Percentiles rank a stretch among this genome's conserved stretches.
Conservation (phyloP, 2,329 filamentous ascomycete genomes). For the Fusarium piperis region DNA sequence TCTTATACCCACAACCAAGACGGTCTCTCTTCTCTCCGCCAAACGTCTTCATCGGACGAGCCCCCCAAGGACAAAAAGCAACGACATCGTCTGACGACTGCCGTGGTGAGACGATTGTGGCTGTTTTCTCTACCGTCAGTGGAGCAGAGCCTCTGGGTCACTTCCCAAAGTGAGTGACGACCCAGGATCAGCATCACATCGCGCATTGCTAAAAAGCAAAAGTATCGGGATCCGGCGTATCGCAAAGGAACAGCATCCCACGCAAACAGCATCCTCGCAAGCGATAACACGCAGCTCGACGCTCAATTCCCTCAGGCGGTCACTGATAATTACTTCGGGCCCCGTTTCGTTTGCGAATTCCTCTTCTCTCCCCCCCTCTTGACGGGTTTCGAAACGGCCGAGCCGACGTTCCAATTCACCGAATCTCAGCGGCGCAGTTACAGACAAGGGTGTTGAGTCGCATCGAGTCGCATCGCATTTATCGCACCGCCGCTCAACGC, state of each 20-base stretch:
- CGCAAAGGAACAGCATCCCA: slow-evolving; percentile 21
- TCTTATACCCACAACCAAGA: slow-evolving; percentile 12
- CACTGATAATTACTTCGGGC: slow-evolving; percentile 24
- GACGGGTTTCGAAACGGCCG: slow-evolving; percentile 18
- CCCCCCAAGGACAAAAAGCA: slow-evolving; percentile 35
- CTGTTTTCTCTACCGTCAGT: slow-evolving; percentile 27
- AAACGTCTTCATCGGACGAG: slow-evolving; percentile 34
- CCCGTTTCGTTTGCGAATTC: slow-evolving; percentile 9
- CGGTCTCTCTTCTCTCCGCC: slow-evolving; percentile 15
- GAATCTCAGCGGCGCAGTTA: slow-evolving; percentile 5
- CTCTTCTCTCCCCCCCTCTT: slow-evolving; percentile 15
- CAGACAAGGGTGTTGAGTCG: slow-evolving; percentile 21
- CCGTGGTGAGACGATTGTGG: slow-evolving; percentile 40
- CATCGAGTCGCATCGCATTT: slow-evolving; percentile 23
- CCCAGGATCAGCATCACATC: slow-evolving; percentile 36
- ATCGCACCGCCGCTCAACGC: slow-evolving; percentile 14
- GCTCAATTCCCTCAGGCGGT: slow-evolving; percentile 9
- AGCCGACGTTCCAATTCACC: slow-evolving; percentile 13
- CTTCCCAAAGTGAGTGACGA: slow-evolving; percentile 37
- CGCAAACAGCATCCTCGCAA: slow-evolving; percentile 24
- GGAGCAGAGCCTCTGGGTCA: slow-evolving; percentile 29
- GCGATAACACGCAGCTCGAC: slow-evolving; percentile 10
- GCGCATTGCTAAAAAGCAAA: slow-evolving; percentile 42
- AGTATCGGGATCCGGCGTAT: slow-evolving; percentile 36
- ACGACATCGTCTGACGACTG: slow-evolving; percentile 35